Evolutionary conservation across 352 stramenopile genomes (phyloP).

Genomic region (Phytopythium litorale): DNA sequence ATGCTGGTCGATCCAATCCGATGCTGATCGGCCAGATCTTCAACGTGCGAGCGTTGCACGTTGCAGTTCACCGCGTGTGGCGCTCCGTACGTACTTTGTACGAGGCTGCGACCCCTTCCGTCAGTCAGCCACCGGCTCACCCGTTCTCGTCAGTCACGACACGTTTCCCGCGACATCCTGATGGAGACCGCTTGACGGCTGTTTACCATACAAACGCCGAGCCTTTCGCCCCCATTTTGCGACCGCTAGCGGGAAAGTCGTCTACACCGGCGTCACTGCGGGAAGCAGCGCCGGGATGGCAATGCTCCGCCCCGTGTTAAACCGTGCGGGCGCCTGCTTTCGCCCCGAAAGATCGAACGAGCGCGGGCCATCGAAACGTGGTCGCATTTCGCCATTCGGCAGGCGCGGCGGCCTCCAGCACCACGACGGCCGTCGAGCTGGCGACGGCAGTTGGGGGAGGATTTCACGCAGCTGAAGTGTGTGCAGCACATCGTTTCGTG

Average conservation of each 20-base stretch:
- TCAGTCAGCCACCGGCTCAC: neutral
- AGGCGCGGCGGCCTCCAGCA: too few relatives aligned
- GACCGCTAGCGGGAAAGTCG: conserved; percentile 1
- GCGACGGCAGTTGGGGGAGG: too few relatives aligned
- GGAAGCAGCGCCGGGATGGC: neutral
- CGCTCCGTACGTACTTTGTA: neutral
- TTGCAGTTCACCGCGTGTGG: neutral
- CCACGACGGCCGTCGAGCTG: too few relatives aligned
- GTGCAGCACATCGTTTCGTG: neutral
- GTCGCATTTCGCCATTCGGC: neutral
- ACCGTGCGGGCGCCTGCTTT: neutral
- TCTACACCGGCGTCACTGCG: neutral
- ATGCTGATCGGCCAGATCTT: neutral
- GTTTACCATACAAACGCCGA: neutral
- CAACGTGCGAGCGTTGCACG: neutral
- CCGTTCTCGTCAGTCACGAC: neutral
- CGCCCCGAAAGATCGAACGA: neutral
- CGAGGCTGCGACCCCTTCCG: too few relatives aligned
- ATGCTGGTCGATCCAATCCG: neutral
- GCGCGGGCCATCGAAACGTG: neutral
- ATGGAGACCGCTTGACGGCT: neutral
- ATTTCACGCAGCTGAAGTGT: neutral
- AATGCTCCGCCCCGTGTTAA: neutral
- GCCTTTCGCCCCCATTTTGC: neutral
- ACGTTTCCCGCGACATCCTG: neutral